Evolutionary conservation across 2,329 filamentous ascomycete species (phyloP).

Genomic region (Nigrospora sphaerica): DNA sequence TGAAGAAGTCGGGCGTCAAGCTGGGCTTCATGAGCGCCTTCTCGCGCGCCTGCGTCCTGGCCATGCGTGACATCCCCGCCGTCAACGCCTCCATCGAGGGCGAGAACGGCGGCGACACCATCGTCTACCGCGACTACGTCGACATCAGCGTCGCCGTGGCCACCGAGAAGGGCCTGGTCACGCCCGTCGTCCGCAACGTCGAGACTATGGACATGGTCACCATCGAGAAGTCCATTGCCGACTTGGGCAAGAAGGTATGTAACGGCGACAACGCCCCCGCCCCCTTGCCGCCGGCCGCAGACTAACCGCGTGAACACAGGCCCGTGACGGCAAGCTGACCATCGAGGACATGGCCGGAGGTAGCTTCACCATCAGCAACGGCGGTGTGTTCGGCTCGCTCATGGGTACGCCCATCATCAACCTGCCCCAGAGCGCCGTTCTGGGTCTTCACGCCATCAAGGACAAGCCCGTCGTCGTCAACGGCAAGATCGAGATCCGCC

Average conservation of each 20-base stretch:
- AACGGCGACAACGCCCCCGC: not conserved
- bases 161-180: constrained; percentile 95
- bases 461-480: constrained; percentile 84
- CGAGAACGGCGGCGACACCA: constrained; percentile 89
- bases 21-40: constrained; percentile 99
- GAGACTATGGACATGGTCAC: constrained; percentile 81
- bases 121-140: constrained; percentile 97
- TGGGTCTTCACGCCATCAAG: constrained; percentile 95
- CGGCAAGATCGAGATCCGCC: constrained; percentile 89
- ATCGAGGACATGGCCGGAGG: constrained; percentile 99
- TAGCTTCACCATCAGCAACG: constrained; percentile 96
- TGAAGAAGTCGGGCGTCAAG: constrained; percentile 96
- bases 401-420: constrained; percentile 99
- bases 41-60: constrained; percentile 79
- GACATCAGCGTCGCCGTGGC: constrained; percentile 96
- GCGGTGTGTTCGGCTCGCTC: constrained; percentile 92
- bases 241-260: constrained; percentile 86
- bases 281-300: not conserved
- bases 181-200: constrained; percentile 89
- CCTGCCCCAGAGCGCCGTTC: constrained; percentile 83
- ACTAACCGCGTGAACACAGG: constrained; percentile 38
- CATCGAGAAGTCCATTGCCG: constrained; percentile 87
- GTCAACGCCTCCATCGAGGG: constrained; percentile 98
- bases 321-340: constrained; percentile 90
- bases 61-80: constrained; percentile 89